Evolutionary conservation across 139 green algal species (phyloP).

Genomic region (Axilococcus clingmanii): DNA sequence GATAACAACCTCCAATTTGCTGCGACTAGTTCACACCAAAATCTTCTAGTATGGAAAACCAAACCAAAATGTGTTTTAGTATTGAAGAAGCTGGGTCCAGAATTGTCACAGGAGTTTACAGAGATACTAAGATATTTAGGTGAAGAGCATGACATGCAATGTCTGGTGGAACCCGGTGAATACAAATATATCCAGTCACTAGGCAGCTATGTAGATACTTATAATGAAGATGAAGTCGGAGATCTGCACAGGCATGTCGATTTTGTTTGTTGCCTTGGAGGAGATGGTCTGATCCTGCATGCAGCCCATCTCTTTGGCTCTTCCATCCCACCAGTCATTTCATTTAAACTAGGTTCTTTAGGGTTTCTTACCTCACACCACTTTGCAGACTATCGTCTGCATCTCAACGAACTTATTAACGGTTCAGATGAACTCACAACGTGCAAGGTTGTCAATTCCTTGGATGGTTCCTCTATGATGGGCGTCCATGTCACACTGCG

Average conservation of each 20-base stretch:
- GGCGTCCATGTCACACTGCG: slow-evolving; percentile 93
- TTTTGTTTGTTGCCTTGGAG: slow-evolving; percentile 93
- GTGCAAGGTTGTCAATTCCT: slow-evolving; percentile 6
- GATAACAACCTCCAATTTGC: slow-evolving; percentile 74
- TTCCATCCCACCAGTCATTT: slow-evolving; percentile 52
- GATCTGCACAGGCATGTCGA: slow-evolving; percentile 69
- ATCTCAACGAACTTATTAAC: slow-evolving; percentile 73
- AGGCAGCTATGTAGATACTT: slow-evolving; percentile 40
- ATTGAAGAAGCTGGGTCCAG: slow-evolving; percentile 91
- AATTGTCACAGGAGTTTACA: slow-evolving; percentile 61
- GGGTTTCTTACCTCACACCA: slow-evolving; percentile 92
- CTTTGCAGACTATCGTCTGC: slow-evolving; percentile 51
- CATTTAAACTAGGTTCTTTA: slow-evolving; percentile 93
- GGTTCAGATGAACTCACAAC: slow-evolving; percentile 37
- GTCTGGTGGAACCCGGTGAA: slow-evolving; percentile 80
- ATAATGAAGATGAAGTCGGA: slow-evolving; percentile 14
- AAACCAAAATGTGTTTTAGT: slow-evolving; percentile 82
- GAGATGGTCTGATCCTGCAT: slow-evolving; percentile 95
- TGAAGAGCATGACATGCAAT: slow-evolving; percentile 56
- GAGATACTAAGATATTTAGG: slow-evolving; percentile 55
- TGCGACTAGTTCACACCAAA: slow-evolving; percentile 88
- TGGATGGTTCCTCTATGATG: slow-evolving; percentile 8
- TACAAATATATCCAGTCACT: slow-evolving; percentile 17
- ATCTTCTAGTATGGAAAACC: slow-evolving; percentile 91
- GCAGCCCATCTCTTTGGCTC: slow-evolving; percentile 70